Base-by-base conservation (phyloP, 2,329 filamentous ascomycete species). In the Fusarium brachygibbosum region DNA sequence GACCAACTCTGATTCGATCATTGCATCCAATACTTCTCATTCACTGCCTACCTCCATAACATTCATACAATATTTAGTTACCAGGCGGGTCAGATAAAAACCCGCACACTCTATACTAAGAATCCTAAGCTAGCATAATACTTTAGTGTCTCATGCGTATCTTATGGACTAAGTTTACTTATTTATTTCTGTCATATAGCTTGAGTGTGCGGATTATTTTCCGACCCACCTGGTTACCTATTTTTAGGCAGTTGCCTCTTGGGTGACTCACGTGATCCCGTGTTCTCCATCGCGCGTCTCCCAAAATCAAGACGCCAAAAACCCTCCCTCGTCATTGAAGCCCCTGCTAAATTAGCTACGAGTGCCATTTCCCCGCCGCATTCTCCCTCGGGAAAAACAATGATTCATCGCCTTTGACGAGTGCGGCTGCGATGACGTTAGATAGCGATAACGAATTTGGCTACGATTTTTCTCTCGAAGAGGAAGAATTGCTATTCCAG, bases 401-500 rank as follows among this genome's bases (percentile, higher is more conserved):
- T 75, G 71, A 75, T 68, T 73, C 63, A 68, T 68, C 53, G 57
- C 34, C 51, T 51, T 51, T 56, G 12, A 56, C 52, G 29, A 41
- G 31, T 10, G 45, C 59, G 58, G 34, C 58, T 59, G 35, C 46
- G 48, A 74, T 71, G 66, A 66, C 61, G 37, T 58, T 56, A 59
- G 79, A 80, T 63, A 78, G 75, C 64, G 80, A 82, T 66, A 79
- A 76, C 69, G 82, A 85, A 42, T 85, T 82, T 74, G 82, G 78
- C 59, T 85, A 83, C 70, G 81, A 85, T 67, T 76, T 85, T 42
- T 82, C 82, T 4, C 66, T 75, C 2, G 83, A 86, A 29, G 84
- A 86, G 31, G 84, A 76, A 45, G 68, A 86, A 61, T 70, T 81
- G 40, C 64, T 82, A 44, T 71, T 85, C 17, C 71, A 79, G 50